phyloP scores from a whole-genome alignment of 2,329 filamentous ascomycete species.

The Nothophaeocryptopus gaeumannii region DNA sequence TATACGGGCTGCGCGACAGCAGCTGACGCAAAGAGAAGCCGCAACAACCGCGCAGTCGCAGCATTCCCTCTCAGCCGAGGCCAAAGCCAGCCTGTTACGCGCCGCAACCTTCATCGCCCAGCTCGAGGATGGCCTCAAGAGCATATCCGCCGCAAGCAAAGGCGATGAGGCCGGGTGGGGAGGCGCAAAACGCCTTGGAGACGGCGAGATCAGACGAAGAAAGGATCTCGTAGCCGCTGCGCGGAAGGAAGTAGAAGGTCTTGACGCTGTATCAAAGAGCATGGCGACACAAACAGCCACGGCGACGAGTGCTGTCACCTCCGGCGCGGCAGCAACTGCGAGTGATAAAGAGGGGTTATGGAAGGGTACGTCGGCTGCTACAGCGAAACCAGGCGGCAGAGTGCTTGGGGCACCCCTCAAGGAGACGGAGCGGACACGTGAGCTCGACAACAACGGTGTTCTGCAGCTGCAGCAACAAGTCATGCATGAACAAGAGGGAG shows the following conservation, averaged over 20 bases:
- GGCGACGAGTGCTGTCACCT: slow-evolving; percentile 22
- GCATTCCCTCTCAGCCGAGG: slow-evolving; percentile 62
- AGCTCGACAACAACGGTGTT: slow-evolving; percentile 73
- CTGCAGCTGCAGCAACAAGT: slow-evolving; percentile 70
- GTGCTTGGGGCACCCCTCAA: slow-evolving; percentile 67
- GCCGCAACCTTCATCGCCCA: slow-evolving; percentile 62
- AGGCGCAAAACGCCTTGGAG: slow-evolving; percentile 56
- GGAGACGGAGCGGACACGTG: slow-evolving; percentile 73
- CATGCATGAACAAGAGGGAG: slow-evolving; percentile 71
- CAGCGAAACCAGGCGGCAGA: slow-evolving; percentile 50
- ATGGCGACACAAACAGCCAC: slow-evolving; percentile 52
- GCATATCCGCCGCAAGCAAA: slow-evolving; percentile 35
- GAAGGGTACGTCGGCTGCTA: slow-evolving; percentile 28
- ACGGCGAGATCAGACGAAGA: slow-evolving; percentile 70
- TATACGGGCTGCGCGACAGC: slow-evolving; percentile 64
- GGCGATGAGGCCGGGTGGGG: slow-evolving; percentile 39
- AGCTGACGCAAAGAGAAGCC: slow-evolving; percentile 66
- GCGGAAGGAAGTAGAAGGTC: slow-evolving; percentile 69
- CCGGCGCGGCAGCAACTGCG: slow-evolving; percentile 35
- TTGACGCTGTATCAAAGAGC: slow-evolving; percentile 69
- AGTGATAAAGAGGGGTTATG: slow-evolving; percentile 37
- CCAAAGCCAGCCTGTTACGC: slow-evolving; percentile 69
- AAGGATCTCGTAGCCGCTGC: slow-evolving; percentile 68
- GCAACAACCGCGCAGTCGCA: slow-evolving; percentile 58
- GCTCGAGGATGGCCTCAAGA: slow-evolving; percentile 63